Evolutionary conservation across 1,139 yeast genomes (phyloP).

Genomic region (Hemisphaericaspora subhashii): DNA sequence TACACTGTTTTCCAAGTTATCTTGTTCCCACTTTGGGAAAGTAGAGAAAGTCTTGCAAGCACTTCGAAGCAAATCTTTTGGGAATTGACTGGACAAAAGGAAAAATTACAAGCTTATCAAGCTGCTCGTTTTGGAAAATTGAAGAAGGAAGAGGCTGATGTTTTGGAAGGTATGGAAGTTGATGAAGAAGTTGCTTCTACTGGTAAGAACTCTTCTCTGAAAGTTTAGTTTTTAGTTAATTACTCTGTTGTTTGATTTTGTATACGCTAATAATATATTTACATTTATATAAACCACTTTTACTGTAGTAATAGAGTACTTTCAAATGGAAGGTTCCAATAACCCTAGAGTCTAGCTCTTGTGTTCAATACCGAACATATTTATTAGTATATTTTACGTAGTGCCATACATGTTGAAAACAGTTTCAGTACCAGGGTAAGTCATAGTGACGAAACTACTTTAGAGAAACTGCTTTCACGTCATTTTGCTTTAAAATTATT

Average conservation of each 20-base stretch:
- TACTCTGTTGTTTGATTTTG: background rate
- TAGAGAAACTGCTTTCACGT: no score
- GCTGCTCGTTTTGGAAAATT: slow-evolving; percentile 63
- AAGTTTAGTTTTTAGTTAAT: no score
- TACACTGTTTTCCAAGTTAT: slow-evolving; percentile 56
- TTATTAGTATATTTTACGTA: no score
- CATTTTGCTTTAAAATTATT: no score
- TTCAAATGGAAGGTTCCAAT: no score
- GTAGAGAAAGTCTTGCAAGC: slow-evolving; percentile 60
- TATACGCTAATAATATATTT: background rate
- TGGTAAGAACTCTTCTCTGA: background rate
- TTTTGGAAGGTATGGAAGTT: background rate
- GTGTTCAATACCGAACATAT: no score
- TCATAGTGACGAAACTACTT: no score
- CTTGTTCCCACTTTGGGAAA: slow-evolving; percentile 65
- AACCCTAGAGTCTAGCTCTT: no score
- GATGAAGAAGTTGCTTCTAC: background rate
- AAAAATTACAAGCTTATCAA: slow-evolving; percentile 76
- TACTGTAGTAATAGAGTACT: no score
- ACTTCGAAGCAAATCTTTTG: slow-evolving; percentile 77
- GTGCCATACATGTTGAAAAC: no score
- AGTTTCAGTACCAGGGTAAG: no score
- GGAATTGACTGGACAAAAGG: slow-evolving; percentile 75
- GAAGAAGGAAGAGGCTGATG: slow-evolving; percentile 29
- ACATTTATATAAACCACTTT: background rate